Conservation (phyloP, 2,329 filamentous ascomycete genomes). For the Coniochaeta sp. region DNA sequence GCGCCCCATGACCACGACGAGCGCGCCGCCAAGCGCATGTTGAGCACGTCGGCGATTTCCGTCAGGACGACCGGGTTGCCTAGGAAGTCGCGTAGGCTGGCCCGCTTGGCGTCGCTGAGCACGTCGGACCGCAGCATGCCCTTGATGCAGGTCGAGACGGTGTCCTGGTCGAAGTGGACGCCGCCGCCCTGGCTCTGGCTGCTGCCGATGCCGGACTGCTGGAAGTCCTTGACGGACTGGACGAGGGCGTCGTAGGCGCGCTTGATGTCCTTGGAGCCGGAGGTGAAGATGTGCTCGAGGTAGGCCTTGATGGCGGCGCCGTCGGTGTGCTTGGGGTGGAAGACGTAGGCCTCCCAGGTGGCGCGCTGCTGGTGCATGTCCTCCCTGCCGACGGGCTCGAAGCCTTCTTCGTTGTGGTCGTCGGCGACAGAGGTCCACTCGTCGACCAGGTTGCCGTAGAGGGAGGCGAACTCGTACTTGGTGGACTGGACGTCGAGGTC, state of each 20-base stretch:
- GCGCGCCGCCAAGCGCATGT: conserved; percentile 31
- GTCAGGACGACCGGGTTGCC: conserved; percentile 23
- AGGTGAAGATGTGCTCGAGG: conserved; percentile 40
- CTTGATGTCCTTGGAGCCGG: conserved; percentile 19
- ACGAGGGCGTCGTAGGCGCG: conserved; percentile 34
- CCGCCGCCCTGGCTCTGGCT: conserved; percentile 13
- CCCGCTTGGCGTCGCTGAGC: conserved; percentile 29
- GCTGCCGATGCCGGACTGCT: conserved; percentile 7
- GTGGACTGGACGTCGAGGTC: conserved; percentile 40
- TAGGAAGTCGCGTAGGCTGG: conserved; percentile 21
- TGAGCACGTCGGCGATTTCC: conserved; percentile 36
- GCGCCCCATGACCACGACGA: conserved; percentile 30
- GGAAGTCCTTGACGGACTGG: conserved; percentile 28
- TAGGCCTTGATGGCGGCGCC: conserved; percentile 36
- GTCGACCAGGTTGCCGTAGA: conserved; percentile 47
- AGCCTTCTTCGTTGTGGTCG: conserved; percentile 22
- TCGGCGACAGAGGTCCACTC: conserved; percentile 38
- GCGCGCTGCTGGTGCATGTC: conserved; percentile 45
- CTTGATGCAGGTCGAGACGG: conserved; percentile 35
- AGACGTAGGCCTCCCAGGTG: conserved; percentile 49
- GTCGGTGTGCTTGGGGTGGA: conserved; percentile 38
- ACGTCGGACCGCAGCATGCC: conserved; percentile 42
- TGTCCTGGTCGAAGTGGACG: conserved; percentile 26
- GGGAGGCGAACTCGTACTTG: conserved; percentile 45
- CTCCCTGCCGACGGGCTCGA: conserved; percentile 40